Conservation (phyloP, 106 monocot species). For the Posidonia australis region DNA sequence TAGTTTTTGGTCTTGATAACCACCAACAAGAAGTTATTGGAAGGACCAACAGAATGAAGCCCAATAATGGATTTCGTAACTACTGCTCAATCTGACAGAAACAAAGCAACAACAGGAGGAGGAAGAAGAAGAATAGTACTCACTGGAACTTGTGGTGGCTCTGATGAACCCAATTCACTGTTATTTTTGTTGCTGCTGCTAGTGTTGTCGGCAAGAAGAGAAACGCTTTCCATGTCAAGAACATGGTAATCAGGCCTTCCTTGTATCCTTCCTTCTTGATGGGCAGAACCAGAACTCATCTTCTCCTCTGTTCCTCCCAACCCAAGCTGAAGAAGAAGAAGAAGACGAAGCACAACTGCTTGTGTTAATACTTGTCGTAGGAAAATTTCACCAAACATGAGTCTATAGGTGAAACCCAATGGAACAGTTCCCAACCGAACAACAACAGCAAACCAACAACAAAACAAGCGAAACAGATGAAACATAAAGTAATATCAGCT, state of each 20-base stretch:
- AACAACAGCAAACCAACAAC: background rate
- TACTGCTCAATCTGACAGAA: background rate
- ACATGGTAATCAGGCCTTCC: background rate
- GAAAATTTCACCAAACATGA: too few species aligned
- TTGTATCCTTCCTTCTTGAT: background rate
- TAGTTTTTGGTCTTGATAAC: background rate
- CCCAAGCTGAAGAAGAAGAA: background rate
- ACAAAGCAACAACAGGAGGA: background rate
- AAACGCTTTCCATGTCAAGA: conserved; percentile 2
- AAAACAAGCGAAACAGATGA: background rate
- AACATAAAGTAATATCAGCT: background rate
- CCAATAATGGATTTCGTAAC: too few species aligned
- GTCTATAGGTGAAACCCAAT: too few species aligned
- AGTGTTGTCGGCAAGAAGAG: background rate
- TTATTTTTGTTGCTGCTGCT: background rate
- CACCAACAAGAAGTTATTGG: background rate
- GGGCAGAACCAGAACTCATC: background rate
- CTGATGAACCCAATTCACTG: background rate
- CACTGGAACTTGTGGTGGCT: background rate
- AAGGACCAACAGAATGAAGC: too few species aligned
- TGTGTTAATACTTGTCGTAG: too few species aligned
- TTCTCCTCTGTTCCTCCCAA: background rate
- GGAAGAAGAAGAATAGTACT: background rate
- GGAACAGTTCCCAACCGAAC: background rate
- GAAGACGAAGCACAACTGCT: background rate